Conservation (phyloP, 2,329 filamentous ascomycete genomes). For the Capronia epimyces region DNA sequence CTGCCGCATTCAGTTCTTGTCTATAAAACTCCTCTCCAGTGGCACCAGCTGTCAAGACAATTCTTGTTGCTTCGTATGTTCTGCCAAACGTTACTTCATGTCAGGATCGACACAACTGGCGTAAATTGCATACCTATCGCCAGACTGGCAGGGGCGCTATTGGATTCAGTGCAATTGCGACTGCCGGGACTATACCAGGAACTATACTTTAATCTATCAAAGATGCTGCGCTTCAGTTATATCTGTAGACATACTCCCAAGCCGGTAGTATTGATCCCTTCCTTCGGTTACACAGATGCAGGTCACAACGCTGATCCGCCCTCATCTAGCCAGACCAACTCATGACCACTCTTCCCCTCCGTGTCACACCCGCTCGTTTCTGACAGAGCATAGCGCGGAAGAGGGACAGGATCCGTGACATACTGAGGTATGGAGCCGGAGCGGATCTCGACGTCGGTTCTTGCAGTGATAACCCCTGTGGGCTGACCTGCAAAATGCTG, state of each 20-base stretch:
- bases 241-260: not conserved
- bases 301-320: not conserved
- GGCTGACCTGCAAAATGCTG: conserved; percentile 18
- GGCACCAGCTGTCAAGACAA: too few relatives aligned
- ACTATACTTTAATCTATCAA: too few relatives aligned
- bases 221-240: too few relatives aligned
- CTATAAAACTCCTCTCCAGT: too few relatives aligned
- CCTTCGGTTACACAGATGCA: not conserved
- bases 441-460: conserved; percentile 22
- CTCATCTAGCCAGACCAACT: not conserved
- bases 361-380: conserved; percentile 11
- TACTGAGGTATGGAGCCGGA: conserved; percentile 6
- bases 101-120: too few relatives aligned
- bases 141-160: too few relatives aligned
- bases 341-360: conserved; percentile 2
- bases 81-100: too few relatives aligned
- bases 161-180: too few relatives aligned
- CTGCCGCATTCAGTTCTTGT: too few relatives aligned
- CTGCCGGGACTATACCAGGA: too few relatives aligned
- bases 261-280: not conserved
- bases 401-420: not conserved
- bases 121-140: too few relatives aligned
- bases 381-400: conserved; percentile 14
- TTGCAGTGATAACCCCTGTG: conserved; percentile 23
- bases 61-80: too few relatives aligned